Percentiles rank a stretch among this genome's conserved stretches.
These are phyloP conservation scores for Vitis hybrid DNA, from an alignment of 177 flowering plant species.

Conservation along the genomic window DNA sequence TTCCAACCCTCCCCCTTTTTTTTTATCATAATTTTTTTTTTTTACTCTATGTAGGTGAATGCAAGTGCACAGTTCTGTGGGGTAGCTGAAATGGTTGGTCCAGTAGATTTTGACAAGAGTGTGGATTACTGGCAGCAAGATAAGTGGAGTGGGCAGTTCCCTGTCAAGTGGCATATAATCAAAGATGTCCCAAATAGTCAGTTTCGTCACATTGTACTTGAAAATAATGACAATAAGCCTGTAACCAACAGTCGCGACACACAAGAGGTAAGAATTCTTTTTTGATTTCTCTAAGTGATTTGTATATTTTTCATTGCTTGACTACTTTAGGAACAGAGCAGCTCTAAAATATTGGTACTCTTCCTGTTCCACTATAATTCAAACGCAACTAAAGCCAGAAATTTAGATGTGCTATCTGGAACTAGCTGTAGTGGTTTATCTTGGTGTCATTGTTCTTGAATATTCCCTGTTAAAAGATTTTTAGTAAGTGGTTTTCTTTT, in stretches of 20 bases:
- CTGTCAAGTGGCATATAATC: constrained; percentile 87
- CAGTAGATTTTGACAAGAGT: constrained; percentile 82
- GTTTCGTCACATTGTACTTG: constrained; percentile 85
- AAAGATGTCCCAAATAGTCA: constrained; percentile 90
- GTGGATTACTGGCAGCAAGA: constrained; percentile 96
- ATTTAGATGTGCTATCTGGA: too few species aligned
- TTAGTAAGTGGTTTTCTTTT: too few species aligned
- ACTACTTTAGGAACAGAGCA: too few species aligned
- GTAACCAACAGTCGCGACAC: constrained; percentile 95
- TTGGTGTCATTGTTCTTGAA: too few species aligned
- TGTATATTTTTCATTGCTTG: background rate
- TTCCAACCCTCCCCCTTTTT: background rate
- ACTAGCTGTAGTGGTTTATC: too few species aligned
- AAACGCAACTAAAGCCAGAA: too few species aligned
- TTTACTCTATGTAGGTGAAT: constrained; percentile 62
- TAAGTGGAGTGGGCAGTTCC: constrained; percentile 92
- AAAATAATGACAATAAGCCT: constrained; percentile 94
- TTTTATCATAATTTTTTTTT: background rate
- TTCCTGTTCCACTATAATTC: too few species aligned
- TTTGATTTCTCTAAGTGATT: background rate
- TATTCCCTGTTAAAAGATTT: too few species aligned
- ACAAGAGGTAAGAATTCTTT: constrained; percentile 65
- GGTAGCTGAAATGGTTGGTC: constrained; percentile 92
- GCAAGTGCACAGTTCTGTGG: constrained; percentile 97
- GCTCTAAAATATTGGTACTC: too few species aligned